Evolutionary conservation across 2,329 filamentous ascomycete genomes (phyloP), one percentile per base, ranked within the genome.

Genomic region (Sarocladiaceae sp.): DNA sequence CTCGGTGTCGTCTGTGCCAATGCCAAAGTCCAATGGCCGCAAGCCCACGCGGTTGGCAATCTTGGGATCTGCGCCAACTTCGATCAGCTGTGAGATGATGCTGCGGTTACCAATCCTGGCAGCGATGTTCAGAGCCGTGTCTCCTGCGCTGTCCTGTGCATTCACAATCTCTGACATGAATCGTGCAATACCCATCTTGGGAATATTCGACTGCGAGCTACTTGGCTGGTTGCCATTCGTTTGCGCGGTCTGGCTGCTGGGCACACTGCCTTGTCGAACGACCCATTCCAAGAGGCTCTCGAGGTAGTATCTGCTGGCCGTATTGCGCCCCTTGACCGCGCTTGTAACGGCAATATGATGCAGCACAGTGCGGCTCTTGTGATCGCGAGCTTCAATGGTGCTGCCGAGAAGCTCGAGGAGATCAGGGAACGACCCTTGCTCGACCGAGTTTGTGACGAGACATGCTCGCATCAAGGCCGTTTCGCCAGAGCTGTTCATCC

Each of bases 141-240:
- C 95, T 1, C 93, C 93, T 26, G 86, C 85, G 56, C 90, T 89
- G 63, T 98, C 93, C 55, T 91, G 86, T 0, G 90, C 85, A 56
- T 98, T 97, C 48, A 98, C 91, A 62, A 98, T 94, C 59, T 97
- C 90, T 40, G 85, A 88, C 78, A 98, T 94, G 66, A 98, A 98
- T 29, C 88, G 82, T 23, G 88, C 90, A 44, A 98, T 76, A 19
- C 85, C 88, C 65, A 97, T 94, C 50, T 77, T 87, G 45, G 78
- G 85, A 33, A 65, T 67, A 11, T 45, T 43, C 4, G 55, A 55
- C 31, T 69, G 68, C 10, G 69, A 69, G 50, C 64, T 68, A 51
- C 54, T 67, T n/a, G 59, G 54, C 10, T 44, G 49, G 39, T 55
- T 57, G 19, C 59, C 60, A 29, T 65, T 65, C 24, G 51, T 31